Conservation (phyloP, 1,284 basidiomycete genomes). For the Leccinum pseudoinsigne region DNA sequence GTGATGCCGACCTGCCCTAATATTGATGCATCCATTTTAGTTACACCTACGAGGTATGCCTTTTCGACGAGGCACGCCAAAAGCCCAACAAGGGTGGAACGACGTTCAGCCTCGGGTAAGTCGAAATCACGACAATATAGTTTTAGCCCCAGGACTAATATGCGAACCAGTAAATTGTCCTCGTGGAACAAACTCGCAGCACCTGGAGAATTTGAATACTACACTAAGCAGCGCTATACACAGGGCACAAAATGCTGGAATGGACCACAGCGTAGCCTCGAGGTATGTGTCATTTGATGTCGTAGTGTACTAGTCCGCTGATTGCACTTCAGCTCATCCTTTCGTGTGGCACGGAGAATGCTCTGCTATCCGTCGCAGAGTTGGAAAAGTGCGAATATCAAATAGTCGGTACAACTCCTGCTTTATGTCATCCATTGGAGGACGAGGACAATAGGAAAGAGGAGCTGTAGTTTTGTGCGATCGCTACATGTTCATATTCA, state of each 20-base stretch:
- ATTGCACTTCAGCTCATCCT: slow-evolving; percentile 61
- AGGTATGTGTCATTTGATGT: slow-evolving; percentile 41
- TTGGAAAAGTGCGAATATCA: slow-evolving; percentile 98
- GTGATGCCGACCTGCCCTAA: not conserved
- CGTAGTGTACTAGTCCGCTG: slow-evolving; percentile 3
- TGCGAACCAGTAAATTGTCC: slow-evolving; percentile 60
- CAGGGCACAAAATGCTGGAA: slow-evolving; percentile 95
- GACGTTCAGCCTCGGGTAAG: slow-evolving; percentile 85
- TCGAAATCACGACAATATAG: slow-evolving; percentile 8
- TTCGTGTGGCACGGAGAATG: slow-evolving; percentile 86
- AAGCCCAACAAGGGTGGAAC: slow-evolving; percentile 84
- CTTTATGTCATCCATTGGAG: slow-evolving; percentile 77
- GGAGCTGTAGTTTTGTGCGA: slow-evolving; percentile 45
- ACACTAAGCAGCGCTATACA: slow-evolving; percentile 80
- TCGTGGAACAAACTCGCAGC: slow-evolving; percentile 70
- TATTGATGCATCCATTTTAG: slow-evolving; percentile 40
- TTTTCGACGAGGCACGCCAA: slow-evolving; percentile 88
- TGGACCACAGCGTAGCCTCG: slow-evolving; percentile 83
- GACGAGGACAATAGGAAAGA: slow-evolving; percentile 42
- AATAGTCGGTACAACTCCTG: slow-evolving; percentile 86
- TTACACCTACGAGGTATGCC: slow-evolving; percentile 96
- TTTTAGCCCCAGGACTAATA: slow-evolving; percentile 5
- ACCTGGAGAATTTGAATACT: slow-evolving; percentile 71
- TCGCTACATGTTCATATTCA: not conserved
- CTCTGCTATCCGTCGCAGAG: slow-evolving; percentile 81